Percentiles rank a stretch among this genome's conserved stretches.
phyloP scores from a whole-genome alignment of 257 asterid species.

The Solanum tacnaense region DNA sequence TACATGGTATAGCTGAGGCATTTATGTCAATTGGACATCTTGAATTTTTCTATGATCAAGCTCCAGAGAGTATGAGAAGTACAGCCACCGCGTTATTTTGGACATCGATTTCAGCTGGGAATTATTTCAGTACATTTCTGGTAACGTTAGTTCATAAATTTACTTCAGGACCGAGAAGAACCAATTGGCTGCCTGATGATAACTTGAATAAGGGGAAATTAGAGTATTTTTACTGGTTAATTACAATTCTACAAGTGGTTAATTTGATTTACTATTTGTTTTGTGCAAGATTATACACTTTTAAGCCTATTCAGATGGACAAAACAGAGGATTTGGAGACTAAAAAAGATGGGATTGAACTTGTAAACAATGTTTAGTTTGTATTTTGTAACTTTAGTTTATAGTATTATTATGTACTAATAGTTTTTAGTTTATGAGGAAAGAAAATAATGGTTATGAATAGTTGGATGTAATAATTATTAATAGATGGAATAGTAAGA shows the following conservation, averaged over 20 bases:
- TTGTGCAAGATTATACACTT: conserved; percentile 68
- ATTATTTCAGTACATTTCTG: conserved; percentile 56
- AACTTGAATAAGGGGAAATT: conserved; percentile 56
- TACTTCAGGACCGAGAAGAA: conserved; percentile 36
- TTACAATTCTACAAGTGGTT: conserved; percentile 53
- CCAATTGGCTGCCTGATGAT: conserved; percentile 74
- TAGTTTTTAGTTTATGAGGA: background rate
- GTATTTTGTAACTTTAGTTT: background rate
- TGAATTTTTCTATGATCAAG: conserved; percentile 80
- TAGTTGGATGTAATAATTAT: background rate
- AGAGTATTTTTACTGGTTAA: conserved; percentile 80
- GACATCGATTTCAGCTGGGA: conserved; percentile 71
- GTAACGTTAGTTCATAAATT: conserved; percentile 46
- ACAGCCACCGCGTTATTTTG: conserved; percentile 69
- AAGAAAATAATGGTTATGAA: background rate
- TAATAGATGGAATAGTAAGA: no score
- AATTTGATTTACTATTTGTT: conserved; percentile 51
- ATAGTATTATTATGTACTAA: background rate
- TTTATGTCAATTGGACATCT: conserved; percentile 79
- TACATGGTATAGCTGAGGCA: conserved; percentile 81
- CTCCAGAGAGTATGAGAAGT: conserved; percentile 89
- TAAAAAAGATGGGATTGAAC: conserved; percentile 23
- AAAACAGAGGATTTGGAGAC: background rate
- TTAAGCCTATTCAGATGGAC: conserved; percentile 47
- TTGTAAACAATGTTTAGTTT: conserved; percentile 22